A percentile compares a stretch with the other conserved stretches of the same genome.
phyloP scores from a whole-genome alignment of 257 asterid genomes.

The Nicotiana knightiana region DNA sequence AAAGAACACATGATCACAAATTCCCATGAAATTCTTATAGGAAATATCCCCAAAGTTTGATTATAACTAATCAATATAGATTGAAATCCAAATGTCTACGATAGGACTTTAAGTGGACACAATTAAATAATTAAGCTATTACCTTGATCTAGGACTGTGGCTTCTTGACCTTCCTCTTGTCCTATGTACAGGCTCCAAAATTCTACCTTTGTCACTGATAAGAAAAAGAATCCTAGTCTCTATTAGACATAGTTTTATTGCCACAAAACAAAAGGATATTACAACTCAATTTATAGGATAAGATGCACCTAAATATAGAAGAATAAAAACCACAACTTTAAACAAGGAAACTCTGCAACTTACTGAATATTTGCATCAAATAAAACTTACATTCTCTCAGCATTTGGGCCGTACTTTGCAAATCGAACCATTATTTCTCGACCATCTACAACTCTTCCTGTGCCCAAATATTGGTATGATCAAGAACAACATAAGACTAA shows the following conservation, averaged over 20 bases:
- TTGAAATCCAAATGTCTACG: background rate
- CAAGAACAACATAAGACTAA: background rate
- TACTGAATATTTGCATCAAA: background rate
- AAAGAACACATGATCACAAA: background rate
- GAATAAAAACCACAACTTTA: background rate
- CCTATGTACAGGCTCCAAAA: slow-evolving; percentile 65
- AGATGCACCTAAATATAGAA: background rate
- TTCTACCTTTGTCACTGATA: slow-evolving; percentile 73
- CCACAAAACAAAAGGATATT: background rate
- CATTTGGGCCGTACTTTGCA: slow-evolving; percentile 97
- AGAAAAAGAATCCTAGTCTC: background rate
- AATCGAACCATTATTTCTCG: slow-evolving; percentile 97
- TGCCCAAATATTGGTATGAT: slow-evolving; percentile 2
- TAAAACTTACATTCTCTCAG: slow-evolving; percentile 73
- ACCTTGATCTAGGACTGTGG: slow-evolving; percentile 96
- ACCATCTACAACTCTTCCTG: slow-evolving; percentile 94
- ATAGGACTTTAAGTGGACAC: background rate
- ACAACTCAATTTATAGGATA: background rate
- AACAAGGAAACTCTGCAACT: background rate
- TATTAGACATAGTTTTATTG: background rate
- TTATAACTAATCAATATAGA: background rate
- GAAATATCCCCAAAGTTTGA: background rate
- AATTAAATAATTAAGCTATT: background rate
- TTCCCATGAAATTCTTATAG: background rate
- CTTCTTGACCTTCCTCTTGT: slow-evolving; percentile 71